Evolutionary conservation across 108 stramenopile species (phyloP), one percentile per base, ranked within the genome.

Genomic region (Seminavis robusta): DNA sequence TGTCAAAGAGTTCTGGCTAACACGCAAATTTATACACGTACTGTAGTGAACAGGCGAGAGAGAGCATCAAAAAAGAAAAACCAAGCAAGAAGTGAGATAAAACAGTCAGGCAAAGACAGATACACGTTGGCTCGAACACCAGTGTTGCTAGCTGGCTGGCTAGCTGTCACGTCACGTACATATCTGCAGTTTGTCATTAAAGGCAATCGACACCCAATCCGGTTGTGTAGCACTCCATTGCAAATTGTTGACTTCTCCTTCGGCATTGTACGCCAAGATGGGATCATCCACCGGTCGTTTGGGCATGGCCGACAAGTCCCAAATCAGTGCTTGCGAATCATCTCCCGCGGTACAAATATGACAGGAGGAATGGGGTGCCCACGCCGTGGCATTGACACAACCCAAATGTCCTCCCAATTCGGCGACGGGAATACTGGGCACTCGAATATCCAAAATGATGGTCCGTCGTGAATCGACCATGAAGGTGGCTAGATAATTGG

Each of bases 311-410:
- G 71, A 67, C 38, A 97, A 72, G 63, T 99, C 98, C 98, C 98
- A 99, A 67, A 99, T 99, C 27, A 99, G 63, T 2, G 98, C 97
- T 59, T 97, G 96, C 20, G 57, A 67, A 59, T 99, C 98, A 50
- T 99, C 98, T 0, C 84, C 95, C 3, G 82, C 92, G 0, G 97
- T 97, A 68, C 97, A 98, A 52, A 99, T 83, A 56, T 99, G 98
- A 67, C 95, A 96, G 0, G 93, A 83, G 0, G 86, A 88, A 71
- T 99, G 98, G 0, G 98, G 98, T 4, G 98, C 98, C 98, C 98
- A 99, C 0, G 97, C 94, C 7, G 91, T 66, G 20, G 94, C 92
- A 78, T 98, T 99, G 23, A 97, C 94, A 37, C 85, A 77, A 0
- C 86, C 92, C 16, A 72, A 42, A 69, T 99, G 98, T 17, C 94